Base-by-base conservation (phyloP, 2,329 filamentous ascomycete genomes). In the Pleoardoris graminearum region DNA sequence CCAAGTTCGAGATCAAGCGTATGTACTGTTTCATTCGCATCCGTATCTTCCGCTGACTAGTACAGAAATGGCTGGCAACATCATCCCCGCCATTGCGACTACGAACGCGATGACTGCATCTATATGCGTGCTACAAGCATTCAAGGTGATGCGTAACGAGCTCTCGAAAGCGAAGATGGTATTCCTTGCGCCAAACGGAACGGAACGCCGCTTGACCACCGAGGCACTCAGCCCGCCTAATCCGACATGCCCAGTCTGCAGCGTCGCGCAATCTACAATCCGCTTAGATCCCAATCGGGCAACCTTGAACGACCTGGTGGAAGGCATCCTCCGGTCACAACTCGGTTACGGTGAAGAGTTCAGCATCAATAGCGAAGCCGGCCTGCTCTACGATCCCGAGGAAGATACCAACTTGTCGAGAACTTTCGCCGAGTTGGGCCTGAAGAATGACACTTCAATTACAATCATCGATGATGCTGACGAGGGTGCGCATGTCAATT, bases 21-120 rank as follows among this genome's bases (percentile, higher is more conserved):
- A 65, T 60, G 78, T 49, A 3, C 22, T n/a, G 44, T 6, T 47
- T 19, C 11, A 5, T 45, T 29, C 32, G 19, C 16, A 3, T 48
- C 22, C 30, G 23, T 8, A 5, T 23, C 29, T 19, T 27, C 25
- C 48, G 38, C 53, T 59, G 35, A 64, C 23, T 19, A 4, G 16
- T 19, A 44, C 55, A 82, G 89, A 99, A 75, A 99, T 97, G 93
- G 94, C 94, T 3, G 94, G 94, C 48, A 99, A 99, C 71, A 99
- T 99, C 65, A 99, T 99, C 55, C 94, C 94, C 1, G 94, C 94
- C 1, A 99, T 99, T 69, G 94, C 94, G 4, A 99, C 94, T 0
- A 97, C 94, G 0, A 99, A 99, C 72, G 94, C 94, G 14, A 96
- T 97, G 72, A 93, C 94, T 1, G 94, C 94, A 14, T 89, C 91